Conservation (phyloP, 2,329 filamentous ascomycete species). For the Neopestalotiopsis rosae region DNA sequence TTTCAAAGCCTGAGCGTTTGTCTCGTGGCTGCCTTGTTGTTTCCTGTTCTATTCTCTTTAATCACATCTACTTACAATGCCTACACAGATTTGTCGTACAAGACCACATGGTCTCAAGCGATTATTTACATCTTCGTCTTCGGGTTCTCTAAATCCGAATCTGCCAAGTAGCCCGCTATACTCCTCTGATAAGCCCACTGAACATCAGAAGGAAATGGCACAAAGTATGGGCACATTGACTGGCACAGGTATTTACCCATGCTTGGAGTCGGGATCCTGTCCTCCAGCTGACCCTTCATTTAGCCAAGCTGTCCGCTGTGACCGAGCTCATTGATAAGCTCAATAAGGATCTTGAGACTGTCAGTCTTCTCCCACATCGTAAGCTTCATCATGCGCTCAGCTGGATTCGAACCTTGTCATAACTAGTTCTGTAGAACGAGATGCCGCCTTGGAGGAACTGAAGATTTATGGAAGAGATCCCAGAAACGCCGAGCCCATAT, state of each 20-base stretch:
- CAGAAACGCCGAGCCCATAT: constrained; percentile 78
- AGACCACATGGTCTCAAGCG: constrained; percentile 8
- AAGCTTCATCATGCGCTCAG: neutral
- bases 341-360: constrained; percentile 20
- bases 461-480: constrained; percentile 81
- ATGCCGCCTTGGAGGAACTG: constrained; percentile 67
- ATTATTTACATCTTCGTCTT: constrained; percentile 4
- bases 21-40: neutral
- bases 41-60: neutral
- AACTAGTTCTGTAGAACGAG: constrained; percentile 58
- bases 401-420: constrained; percentile 17
- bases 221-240: constrained; percentile 20
- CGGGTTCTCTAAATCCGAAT: neutral
- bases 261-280: neutral
- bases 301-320: constrained; percentile 22
- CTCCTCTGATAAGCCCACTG: neutral
- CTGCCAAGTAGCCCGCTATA: neutral
- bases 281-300: constrained; percentile 8
- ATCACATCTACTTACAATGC: constrained; percentile 3
- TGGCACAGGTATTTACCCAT: constrained; percentile 20
- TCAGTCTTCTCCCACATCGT: constrained; percentile 51
- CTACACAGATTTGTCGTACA: neutral
- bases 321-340: constrained; percentile 21
- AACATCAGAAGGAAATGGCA: constrained; percentile 16
- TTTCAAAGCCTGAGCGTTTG: neutral